Base-by-base conservation (phyloP, 1,284 basidiomycete species). In the Cryptococcus amylolentus region DNA sequence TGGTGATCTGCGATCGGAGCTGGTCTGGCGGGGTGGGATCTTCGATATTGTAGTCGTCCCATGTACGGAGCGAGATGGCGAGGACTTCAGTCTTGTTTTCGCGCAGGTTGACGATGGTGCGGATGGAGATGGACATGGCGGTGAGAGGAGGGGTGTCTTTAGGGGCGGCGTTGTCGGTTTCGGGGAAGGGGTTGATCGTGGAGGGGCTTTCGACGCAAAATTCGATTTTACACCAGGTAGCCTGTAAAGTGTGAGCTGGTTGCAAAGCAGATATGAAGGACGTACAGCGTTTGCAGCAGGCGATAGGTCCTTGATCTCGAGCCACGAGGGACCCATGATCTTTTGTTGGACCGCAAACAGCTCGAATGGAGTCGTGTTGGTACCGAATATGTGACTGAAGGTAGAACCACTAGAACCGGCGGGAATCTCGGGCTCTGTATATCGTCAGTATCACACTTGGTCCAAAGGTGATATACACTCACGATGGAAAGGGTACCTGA, bases 251-350 rank as follows among this genome's bases (percentile, higher is more conserved):
- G 18, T 28, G 10, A 39, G 52, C 44, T 43, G 18, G 16, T 13
- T 23, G 5, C 23, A 12, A 39, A 13, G 8, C 48, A 31, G 41
- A 2, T 23, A 12, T 12, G 13, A 49, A 27, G 16, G 9, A 77
- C 87, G 55, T 72, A 91, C 89, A 9, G 88, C 87, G 76, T 89
- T 88, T 67, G 86, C 78, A 54, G 88, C 86, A 20, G 91, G 78
- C 46, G 83, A 77, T 12, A 87, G 85, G 26, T 86, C 83, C 73
- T 88, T 87, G 62, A 99, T 83, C 58, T 88, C 84, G 50, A 99
- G 81, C 96, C 95, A 98, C 74, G 96, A 98, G 0, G 96, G 94
- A 3, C 96, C 96, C 91, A 97, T 98, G 62, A 98, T 97, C 78
- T 92, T 93, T 39, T 93, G 85, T 78, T 98, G 98, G 54, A 98